phyloP scores from a whole-genome alignment of 495 filamentous ascomycete species.

The Staphylotrichum longicolle region DNA sequence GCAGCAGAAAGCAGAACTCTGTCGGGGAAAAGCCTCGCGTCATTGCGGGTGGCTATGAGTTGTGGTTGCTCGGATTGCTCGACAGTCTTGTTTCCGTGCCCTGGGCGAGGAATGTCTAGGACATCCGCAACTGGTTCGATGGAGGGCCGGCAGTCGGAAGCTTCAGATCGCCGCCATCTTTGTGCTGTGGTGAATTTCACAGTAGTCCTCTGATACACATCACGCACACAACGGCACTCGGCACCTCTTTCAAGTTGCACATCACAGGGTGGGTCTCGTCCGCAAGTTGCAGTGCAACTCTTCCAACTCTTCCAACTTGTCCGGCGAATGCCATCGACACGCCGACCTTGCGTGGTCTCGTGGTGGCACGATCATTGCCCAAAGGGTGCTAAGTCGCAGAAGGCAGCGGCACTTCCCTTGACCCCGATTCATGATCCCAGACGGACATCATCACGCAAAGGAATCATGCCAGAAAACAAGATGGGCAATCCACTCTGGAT shows the following conservation, averaged over 20 bases:
- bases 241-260: conserved; percentile 1
- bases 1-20: neutral
- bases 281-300: neutral
- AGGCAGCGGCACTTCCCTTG: conserved; percentile 2
- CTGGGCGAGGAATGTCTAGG: neutral
- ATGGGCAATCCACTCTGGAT: conserved; percentile 9
- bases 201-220: no score
- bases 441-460: neutral
- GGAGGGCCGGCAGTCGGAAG: neutral
- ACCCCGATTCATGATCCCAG: neutral
- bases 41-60: neutral
- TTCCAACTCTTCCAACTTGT: neutral
- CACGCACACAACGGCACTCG: neutral
- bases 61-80: neutral
- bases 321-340: neutral
- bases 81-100: neutral
- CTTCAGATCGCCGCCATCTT: no score
- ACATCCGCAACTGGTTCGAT: neutral
- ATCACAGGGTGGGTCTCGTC: neutral
- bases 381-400: neutral
- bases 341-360: conserved; percentile 1
- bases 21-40: neutral
- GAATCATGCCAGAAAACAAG: conserved; percentile 9
- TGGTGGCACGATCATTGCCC: conserved; percentile 9
- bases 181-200: no score